Evolutionary conservation across 2,329 filamentous ascomycete genomes (phyloP).

Genomic region (Fusarium agapanthi): DNA sequence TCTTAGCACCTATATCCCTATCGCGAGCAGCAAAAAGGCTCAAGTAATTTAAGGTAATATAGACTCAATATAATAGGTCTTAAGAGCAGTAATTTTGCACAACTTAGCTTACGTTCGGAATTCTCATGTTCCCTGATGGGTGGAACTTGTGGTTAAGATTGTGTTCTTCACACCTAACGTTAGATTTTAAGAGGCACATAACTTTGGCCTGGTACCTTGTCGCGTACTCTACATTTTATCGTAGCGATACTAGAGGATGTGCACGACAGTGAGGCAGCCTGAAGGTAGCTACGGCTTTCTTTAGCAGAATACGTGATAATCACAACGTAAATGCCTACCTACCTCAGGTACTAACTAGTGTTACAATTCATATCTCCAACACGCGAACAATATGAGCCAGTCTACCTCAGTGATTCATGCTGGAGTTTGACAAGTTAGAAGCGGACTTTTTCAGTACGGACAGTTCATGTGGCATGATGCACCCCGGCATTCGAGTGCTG

Average conservation of each 20-base stretch:
- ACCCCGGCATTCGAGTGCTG: not conserved
- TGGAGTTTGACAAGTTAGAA: not conserved
- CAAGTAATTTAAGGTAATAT: not conserved
- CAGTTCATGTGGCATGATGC: constrained; percentile 19
- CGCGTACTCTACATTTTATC: not conserved
- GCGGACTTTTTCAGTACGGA: not conserved
- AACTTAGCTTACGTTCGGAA: not conserved
- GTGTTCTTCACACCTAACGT: not conserved
- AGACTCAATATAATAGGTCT: not conserved
- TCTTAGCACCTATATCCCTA: not conserved
- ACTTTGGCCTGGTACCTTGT: not conserved
- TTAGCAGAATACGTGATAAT: constrained; percentile 1
- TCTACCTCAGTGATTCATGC: not conserved
- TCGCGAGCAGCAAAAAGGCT: not conserved
- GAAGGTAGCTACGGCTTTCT: not conserved
- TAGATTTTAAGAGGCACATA: not conserved
- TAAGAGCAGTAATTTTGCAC: not conserved
- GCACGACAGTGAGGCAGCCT: not conserved
- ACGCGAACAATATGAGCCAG: not conserved
- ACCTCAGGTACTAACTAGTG: not conserved
- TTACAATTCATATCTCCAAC: not conserved
- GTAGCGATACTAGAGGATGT: not conserved
- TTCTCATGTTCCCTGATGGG: not conserved
- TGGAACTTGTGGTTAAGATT: not conserved
- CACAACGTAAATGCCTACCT: not conserved